Conservation (phyloP, 805 yeast species). For the Ascoidea tarda region DNA sequence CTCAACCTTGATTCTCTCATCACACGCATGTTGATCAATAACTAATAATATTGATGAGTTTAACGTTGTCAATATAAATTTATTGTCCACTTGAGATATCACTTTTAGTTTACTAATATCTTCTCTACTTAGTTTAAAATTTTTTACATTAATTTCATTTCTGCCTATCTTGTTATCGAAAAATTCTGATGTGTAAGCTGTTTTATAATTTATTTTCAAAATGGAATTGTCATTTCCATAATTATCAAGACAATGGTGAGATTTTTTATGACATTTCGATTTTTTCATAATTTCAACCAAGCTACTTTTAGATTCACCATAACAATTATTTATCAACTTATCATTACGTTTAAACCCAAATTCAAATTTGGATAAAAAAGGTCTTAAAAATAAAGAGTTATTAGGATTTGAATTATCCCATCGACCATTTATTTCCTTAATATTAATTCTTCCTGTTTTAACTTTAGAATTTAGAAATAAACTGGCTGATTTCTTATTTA, state of each 20-base stretch:
- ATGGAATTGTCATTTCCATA: not conserved
- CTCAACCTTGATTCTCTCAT: constrained; percentile 61
- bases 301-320: too few species aligned
- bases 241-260: too few species aligned
- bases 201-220: constrained; percentile 3
- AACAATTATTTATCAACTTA: too few species aligned
- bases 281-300: too few species aligned
- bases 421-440: not conserved
- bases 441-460: not conserved
- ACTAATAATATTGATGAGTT: constrained; percentile 19
- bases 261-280: too few species aligned
- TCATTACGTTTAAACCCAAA: not conserved
- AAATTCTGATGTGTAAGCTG: not conserved
- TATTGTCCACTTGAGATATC: constrained; percentile 45
- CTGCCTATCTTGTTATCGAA: constrained; percentile 1
- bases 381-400: not conserved
- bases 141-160: constrained; percentile 1
- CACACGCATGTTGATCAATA: constrained; percentile 79
- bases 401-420: not conserved
- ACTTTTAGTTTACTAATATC: constrained; percentile 18
- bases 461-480: not conserved
- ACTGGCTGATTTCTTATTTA: not conserved
- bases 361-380: constrained; percentile 1
- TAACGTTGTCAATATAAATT: constrained; percentile 40
- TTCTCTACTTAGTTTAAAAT: constrained; percentile 11